phyloP scores from a whole-genome alignment of 176 grass and related monocot genomes.

The Bromus sterilis region DNA sequence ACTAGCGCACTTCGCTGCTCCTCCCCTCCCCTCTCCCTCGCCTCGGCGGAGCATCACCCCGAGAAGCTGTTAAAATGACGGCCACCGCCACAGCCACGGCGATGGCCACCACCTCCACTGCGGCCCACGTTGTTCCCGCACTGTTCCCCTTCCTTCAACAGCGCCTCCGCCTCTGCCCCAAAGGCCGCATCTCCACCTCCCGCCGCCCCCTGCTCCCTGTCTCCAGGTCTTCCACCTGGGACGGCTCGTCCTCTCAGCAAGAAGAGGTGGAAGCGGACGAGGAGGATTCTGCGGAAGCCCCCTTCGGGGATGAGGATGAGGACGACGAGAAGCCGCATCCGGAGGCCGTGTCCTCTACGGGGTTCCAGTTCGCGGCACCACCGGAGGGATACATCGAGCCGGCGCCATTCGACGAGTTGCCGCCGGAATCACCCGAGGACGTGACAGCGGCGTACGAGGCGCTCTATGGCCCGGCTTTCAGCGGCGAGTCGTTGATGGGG shows the following conservation, averaged over 20 bases:
- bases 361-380: constrained; percentile 43
- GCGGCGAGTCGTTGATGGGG: constrained; percentile 55
- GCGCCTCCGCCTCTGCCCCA: background rate
- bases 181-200: constrained; percentile 8
- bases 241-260: constrained; percentile 23
- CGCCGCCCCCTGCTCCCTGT: constrained; percentile 7
- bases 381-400: constrained; percentile 68
- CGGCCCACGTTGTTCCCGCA: constrained; percentile 21
- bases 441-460: constrained; percentile 52
- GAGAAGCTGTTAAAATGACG: constrained; percentile 15
- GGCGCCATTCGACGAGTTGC: constrained; percentile 59
- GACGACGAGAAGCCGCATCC: constrained; percentile 35
- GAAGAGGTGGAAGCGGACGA: background rate
- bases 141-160: constrained; percentile 22
- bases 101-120: constrained; percentile 33
- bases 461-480: constrained; percentile 82
- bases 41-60: constrained; percentile 1
- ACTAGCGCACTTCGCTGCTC: background rate
- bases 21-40: background rate
- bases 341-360: constrained; percentile 26
- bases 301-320: background rate
- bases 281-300: constrained; percentile 19
- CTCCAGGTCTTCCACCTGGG: constrained; percentile 29
- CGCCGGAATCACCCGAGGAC: constrained; percentile 61
- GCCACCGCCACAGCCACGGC: constrained; percentile 20